Base-by-base conservation (phyloP, 1,284 basidiomycete species). In the Golubevia sp. region DNA sequence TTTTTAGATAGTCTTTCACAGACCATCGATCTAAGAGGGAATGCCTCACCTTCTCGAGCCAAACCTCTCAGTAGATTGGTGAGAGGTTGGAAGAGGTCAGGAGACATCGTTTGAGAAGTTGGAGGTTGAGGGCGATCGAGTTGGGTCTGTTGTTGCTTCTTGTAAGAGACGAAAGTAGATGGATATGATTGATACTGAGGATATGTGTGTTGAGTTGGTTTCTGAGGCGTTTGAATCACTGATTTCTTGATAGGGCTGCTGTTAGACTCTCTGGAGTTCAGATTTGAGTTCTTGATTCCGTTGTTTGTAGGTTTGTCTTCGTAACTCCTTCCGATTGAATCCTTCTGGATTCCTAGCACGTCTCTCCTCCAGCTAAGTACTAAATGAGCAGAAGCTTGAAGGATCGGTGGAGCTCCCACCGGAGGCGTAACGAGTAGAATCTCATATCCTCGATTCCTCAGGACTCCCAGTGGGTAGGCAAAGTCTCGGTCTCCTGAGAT, bases 401-500 rank as follows among this genome's bases (percentile, higher is more conserved):
- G 68, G 49, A 76, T 78, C 4, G 74, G 74, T 3, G 70, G 64
- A 15, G 74, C 74, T 48, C 73, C 74, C 18, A 76, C 69, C 15
- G 76, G 76, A 1, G 76, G 76, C 1, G 67, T 68, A 21, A 78
- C 67, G 49, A 78, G 74, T 2, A 75, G 63, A 55, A 78, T 64
- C 38, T 67, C 59, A 65, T 77, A 78, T 34, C 74, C 67, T 24
- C 74, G 68, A 24, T 76, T 76, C 13, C 76, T 64, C 1, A 52
- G 50, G 30, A 73, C 59, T 55, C 74, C 74, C 26, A 78, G 69
- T 13, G 76, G 68, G 53, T 78, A 78, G 2, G 76, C 76, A 64
- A 76, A 77, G 64, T 78, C 76, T 18, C 76, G 69, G 51, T 78
- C 76, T 13, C 76, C 76, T 3, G 76, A 74, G 49, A 78, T 66